Percentiles rank a stretch among this genome's conserved stretches.
Evolutionary conservation across 208 protist genomes (phyloP).

Genomic region (Crithidia acanthocephali): DNA sequence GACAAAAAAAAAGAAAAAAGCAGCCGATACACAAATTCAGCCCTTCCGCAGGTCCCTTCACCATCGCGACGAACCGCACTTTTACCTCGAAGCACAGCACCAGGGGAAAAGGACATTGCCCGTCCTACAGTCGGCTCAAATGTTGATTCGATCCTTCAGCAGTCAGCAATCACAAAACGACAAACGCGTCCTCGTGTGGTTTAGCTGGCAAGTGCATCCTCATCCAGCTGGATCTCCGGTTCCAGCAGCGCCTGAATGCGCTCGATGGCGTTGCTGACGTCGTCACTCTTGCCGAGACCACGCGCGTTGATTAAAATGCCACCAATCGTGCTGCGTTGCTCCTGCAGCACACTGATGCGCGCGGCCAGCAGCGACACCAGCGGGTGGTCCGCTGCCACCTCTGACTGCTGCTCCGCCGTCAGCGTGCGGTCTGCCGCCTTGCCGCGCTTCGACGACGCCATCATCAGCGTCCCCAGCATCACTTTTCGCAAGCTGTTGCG

Average conservation of each 20-base stretch:
- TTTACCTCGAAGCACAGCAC: no score
- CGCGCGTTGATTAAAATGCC: constrained; percentile 29
- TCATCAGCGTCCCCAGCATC: constrained; percentile 20
- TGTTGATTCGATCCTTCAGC: no score
- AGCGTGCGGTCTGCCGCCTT: constrained; percentile 19
- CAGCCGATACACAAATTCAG: no score
- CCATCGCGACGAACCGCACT: no score
- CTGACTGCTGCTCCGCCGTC: constrained; percentile 27
- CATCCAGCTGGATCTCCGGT: constrained; percentile 27
- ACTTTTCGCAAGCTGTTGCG: constrained; percentile 40
- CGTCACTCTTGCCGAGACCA: constrained; percentile 22
- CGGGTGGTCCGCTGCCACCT: constrained; percentile 41
- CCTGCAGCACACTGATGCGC: constrained; percentile 47
- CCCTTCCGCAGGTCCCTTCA: neutral
- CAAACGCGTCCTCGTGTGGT: no score
- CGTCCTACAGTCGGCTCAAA: no score
- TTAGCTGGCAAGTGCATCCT: constrained; percentile 19
- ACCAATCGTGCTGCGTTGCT: constrained; percentile 42
- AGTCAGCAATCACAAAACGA: no score
- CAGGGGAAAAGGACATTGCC: no score
- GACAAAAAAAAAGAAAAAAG: neutral
- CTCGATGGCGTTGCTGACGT: constrained; percentile 17
- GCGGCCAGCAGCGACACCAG: constrained; percentile 44
- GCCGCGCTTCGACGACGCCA: constrained; percentile 14
- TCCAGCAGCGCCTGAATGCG: constrained; percentile 31